Evolutionary conservation across 2,329 filamentous ascomycete species (phyloP).

Genomic region (Hypoxylon sp.): DNA sequence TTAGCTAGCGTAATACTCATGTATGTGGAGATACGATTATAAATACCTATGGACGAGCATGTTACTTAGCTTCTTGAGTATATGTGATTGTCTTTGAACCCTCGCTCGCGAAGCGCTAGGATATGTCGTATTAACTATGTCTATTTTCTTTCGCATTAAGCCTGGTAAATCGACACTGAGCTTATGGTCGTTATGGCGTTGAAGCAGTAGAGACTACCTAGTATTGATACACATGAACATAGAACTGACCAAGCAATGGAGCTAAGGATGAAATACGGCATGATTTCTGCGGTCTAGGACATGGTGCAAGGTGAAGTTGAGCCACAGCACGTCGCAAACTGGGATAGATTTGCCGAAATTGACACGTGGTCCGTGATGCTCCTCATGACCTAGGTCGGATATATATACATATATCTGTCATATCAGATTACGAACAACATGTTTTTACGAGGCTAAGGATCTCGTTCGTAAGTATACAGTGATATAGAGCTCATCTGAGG

Average conservation of each 20-base stretch:
- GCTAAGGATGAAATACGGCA: not conserved
- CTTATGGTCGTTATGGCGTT: too few species aligned
- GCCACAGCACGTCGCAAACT: not conserved
- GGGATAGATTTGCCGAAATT: not conserved
- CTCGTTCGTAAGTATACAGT: too few species aligned
- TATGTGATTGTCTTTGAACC: not conserved
- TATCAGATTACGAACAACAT: too few species aligned
- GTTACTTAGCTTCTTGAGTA: not conserved
- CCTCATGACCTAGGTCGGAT: too few species aligned
- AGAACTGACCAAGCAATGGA: not conserved
- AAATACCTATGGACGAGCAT: conserved; percentile 1
- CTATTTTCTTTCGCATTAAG: too few species aligned
- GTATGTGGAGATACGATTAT: not conserved
- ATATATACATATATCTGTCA: too few species aligned
- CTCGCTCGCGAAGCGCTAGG: not conserved
- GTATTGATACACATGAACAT: not conserved
- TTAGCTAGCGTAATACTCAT: conserved; percentile 41
- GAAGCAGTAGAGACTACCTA: not conserved
- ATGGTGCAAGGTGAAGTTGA: not conserved
- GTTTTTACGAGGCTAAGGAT: too few species aligned
- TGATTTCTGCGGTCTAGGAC: not conserved
- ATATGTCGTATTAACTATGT: not conserved
- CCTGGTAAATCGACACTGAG: too few species aligned
- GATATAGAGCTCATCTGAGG: too few species aligned
- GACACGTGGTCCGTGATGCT: not conserved